Percentiles rank a stretch among this genome's conserved stretches.
phyloP scores from a whole-genome alignment of 2,329 filamentous ascomycete species.

The Magnaporthiopsis incrustans region DNA sequence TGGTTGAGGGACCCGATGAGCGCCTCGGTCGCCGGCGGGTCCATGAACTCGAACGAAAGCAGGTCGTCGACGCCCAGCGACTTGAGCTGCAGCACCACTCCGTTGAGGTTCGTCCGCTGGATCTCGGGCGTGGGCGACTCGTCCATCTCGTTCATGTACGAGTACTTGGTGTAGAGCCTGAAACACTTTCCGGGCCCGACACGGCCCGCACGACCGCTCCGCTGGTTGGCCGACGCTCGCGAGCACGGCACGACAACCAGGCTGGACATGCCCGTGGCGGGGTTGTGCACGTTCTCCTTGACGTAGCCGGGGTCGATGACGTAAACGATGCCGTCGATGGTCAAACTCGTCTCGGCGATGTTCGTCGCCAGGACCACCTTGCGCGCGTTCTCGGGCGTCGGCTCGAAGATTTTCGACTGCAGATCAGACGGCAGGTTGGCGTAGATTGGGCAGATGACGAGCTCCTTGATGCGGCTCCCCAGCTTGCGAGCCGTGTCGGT shows the following conservation, averaged over 20 bases:
- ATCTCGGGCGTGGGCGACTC: conserved; percentile 91
- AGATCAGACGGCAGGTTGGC: conserved; percentile 85
- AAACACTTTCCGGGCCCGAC: conserved; percentile 91
- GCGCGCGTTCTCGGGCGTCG: conserved; percentile 73
- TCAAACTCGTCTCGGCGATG: conserved; percentile 92
- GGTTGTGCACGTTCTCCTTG: conserved; percentile 92
- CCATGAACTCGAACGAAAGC: conserved; percentile 93
- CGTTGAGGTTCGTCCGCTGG: conserved; percentile 78
- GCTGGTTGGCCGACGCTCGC: conserved; percentile 84
- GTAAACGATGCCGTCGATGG: conserved; percentile 92
- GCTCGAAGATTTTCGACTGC: conserved; percentile 90
- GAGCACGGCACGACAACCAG: conserved; percentile 87
- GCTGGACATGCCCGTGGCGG: conserved; percentile 85
- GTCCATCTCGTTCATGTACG: conserved; percentile 90
- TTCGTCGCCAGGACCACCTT: conserved; percentile 95
- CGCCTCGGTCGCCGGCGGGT: conserved; percentile 81
- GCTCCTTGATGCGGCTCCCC: conserved; percentile 73
- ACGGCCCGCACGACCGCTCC: conserved; percentile 85
- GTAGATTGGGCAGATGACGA: conserved; percentile 91
- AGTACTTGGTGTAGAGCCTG: conserved; percentile 85
- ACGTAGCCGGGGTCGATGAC: conserved; percentile 94
- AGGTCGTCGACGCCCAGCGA: conserved; percentile 87
- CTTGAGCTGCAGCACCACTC: conserved; percentile 78
- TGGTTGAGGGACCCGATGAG: conserved; percentile 85
- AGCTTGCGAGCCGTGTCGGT: conserved; percentile 81